These are phyloP conservation scores for Blastocystis sp. DNA, from an alignment of 352 stramenopile genomes.

Conservation along the genomic window DNA sequence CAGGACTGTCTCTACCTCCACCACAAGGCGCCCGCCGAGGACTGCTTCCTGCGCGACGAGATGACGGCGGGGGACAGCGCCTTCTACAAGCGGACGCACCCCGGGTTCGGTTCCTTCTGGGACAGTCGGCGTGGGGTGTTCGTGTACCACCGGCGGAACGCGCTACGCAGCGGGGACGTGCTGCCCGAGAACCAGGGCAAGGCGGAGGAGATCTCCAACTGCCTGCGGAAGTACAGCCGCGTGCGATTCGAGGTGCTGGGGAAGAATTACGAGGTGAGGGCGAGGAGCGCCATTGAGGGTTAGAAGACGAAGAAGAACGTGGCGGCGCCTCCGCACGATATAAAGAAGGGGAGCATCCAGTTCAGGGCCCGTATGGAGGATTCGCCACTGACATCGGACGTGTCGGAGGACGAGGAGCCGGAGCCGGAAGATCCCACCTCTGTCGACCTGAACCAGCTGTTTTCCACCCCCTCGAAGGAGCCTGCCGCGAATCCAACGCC, in stretches of 20 bases:
- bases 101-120: slow-evolving; percentile 31
- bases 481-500: background rate
- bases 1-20: slow-evolving; percentile 89
- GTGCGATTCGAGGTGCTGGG: background rate
- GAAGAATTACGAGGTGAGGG: background rate
- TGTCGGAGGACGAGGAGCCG: background rate
- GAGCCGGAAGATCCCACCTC: background rate
- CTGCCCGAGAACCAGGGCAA: background rate
- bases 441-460: slow-evolving; percentile 7
- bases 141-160: slow-evolving; percentile 1
- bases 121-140: slow-evolving; percentile 10
- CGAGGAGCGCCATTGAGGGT: background rate
- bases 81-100: slow-evolving; percentile 58
- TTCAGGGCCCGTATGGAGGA: background rate
- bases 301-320: background rate
- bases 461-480: background rate
- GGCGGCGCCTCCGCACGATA: background rate
- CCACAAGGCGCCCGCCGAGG: slow-evolving; percentile 83
- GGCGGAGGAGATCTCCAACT: background rate
- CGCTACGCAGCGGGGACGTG: background rate
- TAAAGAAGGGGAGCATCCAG: background rate
- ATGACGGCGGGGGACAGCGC: slow-evolving; percentile 74
- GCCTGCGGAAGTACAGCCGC: background rate
- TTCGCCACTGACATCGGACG: background rate
- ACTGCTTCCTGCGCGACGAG: slow-evolving; percentile 89